Percentiles rank a stretch among this genome's conserved stretches.
Evolutionary conservation across 2,329 filamentous ascomycete species (phyloP).

Genomic region (Acrodontium crateriforme): DNA sequence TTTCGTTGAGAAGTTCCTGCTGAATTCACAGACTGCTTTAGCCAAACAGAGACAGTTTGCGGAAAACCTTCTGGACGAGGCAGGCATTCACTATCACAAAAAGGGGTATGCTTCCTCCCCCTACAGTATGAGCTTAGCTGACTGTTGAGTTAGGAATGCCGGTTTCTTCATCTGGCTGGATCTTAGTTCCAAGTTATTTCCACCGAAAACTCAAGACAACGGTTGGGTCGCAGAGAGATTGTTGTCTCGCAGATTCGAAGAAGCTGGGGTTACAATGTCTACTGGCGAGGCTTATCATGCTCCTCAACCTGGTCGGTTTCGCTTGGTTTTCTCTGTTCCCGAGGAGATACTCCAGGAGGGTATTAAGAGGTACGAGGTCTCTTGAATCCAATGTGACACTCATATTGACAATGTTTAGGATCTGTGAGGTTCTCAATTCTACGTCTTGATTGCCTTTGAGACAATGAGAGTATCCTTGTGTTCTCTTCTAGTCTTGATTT

Average conservation of each 20-base stretch:
- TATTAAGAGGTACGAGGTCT: slow-evolving; percentile 33
- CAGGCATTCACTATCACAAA: slow-evolving; percentile 25
- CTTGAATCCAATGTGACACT: no score
- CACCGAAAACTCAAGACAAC: slow-evolving; percentile 6
- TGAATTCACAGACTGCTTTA: slow-evolving; percentile 5
- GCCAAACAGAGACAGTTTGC: slow-evolving; percentile 9
- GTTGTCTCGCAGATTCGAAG: slow-evolving; percentile 31
- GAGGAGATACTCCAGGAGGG: background rate
- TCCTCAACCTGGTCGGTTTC: slow-evolving; percentile 38
- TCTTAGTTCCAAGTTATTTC: slow-evolving; percentile 30
- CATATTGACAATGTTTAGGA: no score
- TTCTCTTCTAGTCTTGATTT: no score
- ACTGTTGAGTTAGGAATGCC: no score
- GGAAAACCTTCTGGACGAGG: slow-evolving; percentile 10
- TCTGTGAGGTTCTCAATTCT: no score
- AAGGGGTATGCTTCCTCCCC: no score
- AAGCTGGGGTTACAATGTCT: slow-evolving; percentile 38
- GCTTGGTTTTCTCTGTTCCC: slow-evolving; percentile 35
- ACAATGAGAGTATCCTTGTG: no score
- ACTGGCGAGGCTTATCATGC: slow-evolving; percentile 33
- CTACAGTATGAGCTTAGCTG: no score
- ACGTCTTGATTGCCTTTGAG: no score
- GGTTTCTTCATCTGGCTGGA: slow-evolving; percentile 36
- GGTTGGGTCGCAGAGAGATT: slow-evolving; percentile 29
- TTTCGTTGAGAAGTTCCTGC: slow-evolving; percentile 3